Evolutionary conservation across 495 filamentous ascomycete species (phyloP).

Genomic region (Echria macrotheca): DNA sequence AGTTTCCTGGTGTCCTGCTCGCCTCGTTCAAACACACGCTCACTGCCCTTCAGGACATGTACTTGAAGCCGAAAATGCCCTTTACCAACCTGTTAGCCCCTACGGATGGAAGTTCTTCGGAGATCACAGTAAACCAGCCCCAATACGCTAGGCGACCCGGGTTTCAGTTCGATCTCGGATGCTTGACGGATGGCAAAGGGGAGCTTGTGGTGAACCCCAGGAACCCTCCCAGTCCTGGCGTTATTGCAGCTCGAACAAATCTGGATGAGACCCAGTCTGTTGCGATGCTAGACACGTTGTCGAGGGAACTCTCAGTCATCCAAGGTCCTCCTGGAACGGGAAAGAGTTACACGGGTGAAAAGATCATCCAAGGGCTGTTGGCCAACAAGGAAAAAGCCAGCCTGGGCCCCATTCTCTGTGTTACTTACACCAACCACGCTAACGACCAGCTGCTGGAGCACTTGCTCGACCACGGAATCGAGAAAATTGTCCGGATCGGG

Average conservation of each 20-base stretch:
- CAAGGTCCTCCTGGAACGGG: constrained; percentile 83
- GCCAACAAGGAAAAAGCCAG: constrained; percentile 43
- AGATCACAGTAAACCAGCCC: background rate
- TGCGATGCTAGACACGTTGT: constrained; percentile 53
- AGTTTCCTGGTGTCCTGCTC: constrained; percentile 66
- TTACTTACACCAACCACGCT: constrained; percentile 44
- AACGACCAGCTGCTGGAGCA: constrained; percentile 69
- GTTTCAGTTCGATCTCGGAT: constrained; percentile 12
- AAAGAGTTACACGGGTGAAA: constrained; percentile 60
- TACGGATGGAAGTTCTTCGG: background rate
- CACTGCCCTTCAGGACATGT: constrained; percentile 58
- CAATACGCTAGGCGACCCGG: constrained; percentile 2
- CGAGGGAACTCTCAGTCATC: constrained; percentile 55
- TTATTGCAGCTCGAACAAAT: constrained; percentile 35
- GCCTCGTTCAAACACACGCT: constrained; percentile 62
- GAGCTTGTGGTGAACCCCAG: constrained; percentile 12
- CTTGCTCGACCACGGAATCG: constrained; percentile 48
- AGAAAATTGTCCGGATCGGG: constrained; percentile 65
- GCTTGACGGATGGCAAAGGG: constrained; percentile 44
- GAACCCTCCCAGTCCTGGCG: constrained; percentile 35
- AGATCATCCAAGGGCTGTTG: constrained; percentile 54
- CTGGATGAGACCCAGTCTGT: constrained; percentile 52
- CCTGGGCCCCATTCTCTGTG: constrained; percentile 59
- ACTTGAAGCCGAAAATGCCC: constrained; percentile 44
- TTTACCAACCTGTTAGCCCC: constrained; percentile 57